Percentiles rank a stretch among this genome's conserved stretches.
Evolutionary conservation across 2,329 filamentous ascomycete species (phyloP).

Genomic region (Rhynchosporium graminicola): DNA sequence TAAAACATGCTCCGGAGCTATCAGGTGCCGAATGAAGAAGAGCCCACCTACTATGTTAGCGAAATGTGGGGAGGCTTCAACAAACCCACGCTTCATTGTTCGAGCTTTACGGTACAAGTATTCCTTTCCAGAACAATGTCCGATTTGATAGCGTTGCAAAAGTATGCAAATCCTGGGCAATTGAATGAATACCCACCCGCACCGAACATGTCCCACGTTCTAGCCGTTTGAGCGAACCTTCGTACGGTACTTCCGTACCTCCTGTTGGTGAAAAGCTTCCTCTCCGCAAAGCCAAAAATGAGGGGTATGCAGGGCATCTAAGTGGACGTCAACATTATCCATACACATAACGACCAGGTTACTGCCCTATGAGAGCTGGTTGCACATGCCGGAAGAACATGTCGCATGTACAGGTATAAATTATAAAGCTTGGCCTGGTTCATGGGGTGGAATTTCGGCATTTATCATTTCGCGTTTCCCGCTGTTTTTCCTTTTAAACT

Average conservation of each 20-base stretch:
- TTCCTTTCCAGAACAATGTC: not conserved
- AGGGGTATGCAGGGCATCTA: not conserved
- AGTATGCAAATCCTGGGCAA: not conserved
- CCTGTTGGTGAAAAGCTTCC: not conserved
- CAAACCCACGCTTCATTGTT: not conserved
- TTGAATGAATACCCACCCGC: not conserved
- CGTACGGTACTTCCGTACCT: not conserved
- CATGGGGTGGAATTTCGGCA: conserved; percentile 4
- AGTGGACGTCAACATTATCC: conserved; percentile 6
- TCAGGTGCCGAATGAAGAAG: not conserved
- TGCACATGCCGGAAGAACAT: not conserved
- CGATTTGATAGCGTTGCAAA: not conserved
- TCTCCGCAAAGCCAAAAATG: conserved; percentile 5
- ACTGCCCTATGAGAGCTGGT: conserved; percentile 2
- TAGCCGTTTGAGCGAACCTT: not conserved
- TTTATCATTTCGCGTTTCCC: conserved; percentile 3
- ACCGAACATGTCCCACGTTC: not conserved
- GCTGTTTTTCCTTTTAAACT: not conserved
- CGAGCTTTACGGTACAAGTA: not conserved
- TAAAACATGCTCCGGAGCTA: not conserved
- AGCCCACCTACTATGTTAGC: conserved; percentile 1
- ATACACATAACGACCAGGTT: conserved; percentile 6
- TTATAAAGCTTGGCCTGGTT: conserved; percentile 1
- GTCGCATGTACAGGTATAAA: not conserved
- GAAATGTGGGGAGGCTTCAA: not conserved